Evolutionary conservation across 2,329 filamentous ascomycete species (phyloP), one percentile per base, ranked within the genome.

Genomic region (Penicillium sclerotiorum): DNA sequence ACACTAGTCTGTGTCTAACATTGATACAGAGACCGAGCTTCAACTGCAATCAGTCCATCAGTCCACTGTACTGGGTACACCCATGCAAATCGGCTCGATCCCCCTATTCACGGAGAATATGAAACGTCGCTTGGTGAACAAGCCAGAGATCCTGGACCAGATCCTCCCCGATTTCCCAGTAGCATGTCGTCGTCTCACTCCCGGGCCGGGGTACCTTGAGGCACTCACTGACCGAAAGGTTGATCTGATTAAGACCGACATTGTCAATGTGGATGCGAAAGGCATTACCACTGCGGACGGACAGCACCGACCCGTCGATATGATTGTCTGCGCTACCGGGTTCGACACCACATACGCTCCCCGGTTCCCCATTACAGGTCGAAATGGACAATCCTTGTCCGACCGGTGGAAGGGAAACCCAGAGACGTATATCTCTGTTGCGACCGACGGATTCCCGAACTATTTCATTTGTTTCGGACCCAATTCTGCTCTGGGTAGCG

Each of bases 151-250:
- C 0, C 38, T 64, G 9, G 64, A 68, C 15, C 30, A 73, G 52
- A 57, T 77, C 1, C 56, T 76, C 2, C 74, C 75, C 2, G 57
- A 66, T 4, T 77, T 74, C 38, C 66, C 70, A 5, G 67, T 72
- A 7, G 64, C 68, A 8, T 77, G 75, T 51, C 69, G 74, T 39
- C 71, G 75, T 12, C 61, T 77, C 13, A 77, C 74, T 1, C 76
- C 75, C 0, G 76, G 74, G 1, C 70, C 73, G 1, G 74, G 74
- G 1, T 78, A 78, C 48, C 66, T 89, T 2, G 85, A 88, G 62
- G 83, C 84, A 0, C 71, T 88, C 15, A 76, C 77, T 0, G 74
- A 81, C 49, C 77, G 80, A 5, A 86, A 87, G 47, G 83, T 86
- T 1, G 75, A 80, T 4, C 80, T 83, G 52, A 81, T 87, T 59